These are phyloP conservation scores for Ilex paraguariensis DNA, from an alignment of 305 asterid species.

Conservation along the genomic window DNA sequence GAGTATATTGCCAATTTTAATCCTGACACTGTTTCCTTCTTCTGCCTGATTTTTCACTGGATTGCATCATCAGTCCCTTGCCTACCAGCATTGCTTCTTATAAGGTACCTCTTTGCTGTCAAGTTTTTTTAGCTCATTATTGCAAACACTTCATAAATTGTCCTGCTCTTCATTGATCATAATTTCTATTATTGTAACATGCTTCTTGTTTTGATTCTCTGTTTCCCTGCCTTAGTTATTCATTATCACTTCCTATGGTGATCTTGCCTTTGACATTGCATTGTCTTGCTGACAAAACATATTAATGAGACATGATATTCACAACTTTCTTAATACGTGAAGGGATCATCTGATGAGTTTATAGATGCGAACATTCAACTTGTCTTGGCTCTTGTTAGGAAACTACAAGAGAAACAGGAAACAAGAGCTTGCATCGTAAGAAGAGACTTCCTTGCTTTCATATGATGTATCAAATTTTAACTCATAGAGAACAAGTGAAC, in stretches of 20 bases:
- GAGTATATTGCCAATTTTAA: slow-evolving; percentile 9
- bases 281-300: slow-evolving; percentile 11
- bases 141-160: neutral
- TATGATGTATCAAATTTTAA: slow-evolving; percentile 4
- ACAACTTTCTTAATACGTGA: slow-evolving; percentile 29
- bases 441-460: slow-evolving; percentile 11
- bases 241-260: slow-evolving; percentile 1
- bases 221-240: neutral
- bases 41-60: slow-evolving; percentile 19
- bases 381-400: slow-evolving; percentile 69
- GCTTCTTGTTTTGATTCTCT: slow-evolving; percentile 7
- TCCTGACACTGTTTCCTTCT: slow-evolving; percentile 28
- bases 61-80: slow-evolving; percentile 61
- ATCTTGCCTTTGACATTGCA: slow-evolving; percentile 5
- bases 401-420: slow-evolving; percentile 76
- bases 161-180: neutral
- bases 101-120: slow-evolving; percentile 57
- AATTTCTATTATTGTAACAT: neutral
- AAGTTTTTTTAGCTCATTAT: slow-evolving; percentile 2
- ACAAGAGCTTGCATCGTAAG: slow-evolving; percentile 90
- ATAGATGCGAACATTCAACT: slow-evolving; percentile 98
- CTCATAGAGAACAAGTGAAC: slow-evolving; percentile 3
- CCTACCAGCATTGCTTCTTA: slow-evolving; percentile 87
- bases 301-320: slow-evolving; percentile 16
- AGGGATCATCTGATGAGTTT: slow-evolving; percentile 97